phyloP scores from a whole-genome alignment of 305 asterid genomes.

The Fraxinus greggii region DNA sequence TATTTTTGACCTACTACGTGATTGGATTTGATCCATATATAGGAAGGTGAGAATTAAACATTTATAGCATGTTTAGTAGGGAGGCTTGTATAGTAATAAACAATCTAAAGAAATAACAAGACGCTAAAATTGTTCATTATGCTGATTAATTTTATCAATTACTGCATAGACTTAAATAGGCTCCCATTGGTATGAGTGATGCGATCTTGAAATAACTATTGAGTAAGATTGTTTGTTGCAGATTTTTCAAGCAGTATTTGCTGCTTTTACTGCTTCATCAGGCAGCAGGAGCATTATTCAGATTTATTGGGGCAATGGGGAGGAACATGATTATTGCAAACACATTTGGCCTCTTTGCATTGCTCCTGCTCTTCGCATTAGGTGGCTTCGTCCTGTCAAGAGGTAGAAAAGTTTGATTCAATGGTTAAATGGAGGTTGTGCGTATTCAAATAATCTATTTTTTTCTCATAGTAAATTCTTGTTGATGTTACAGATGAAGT shows the following conservation, averaged over 20 bases:
- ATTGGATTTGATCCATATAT: conserved; percentile 37
- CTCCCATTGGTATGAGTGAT: background rate
- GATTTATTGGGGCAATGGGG: conserved; percentile 60
- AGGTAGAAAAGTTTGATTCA: conserved; percentile 30
- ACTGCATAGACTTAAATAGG: background rate
- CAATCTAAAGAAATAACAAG: background rate
- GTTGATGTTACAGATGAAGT: conserved; percentile 48
- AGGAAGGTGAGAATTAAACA: conserved; percentile 25
- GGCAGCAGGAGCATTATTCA: conserved; percentile 51
- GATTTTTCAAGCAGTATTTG: conserved; percentile 55
- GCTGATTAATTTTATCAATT: background rate
- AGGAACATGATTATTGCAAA: conserved; percentile 65
- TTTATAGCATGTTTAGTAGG: background rate
- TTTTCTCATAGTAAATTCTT: conserved; percentile 18
- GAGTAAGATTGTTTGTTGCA: conserved; percentile 22
- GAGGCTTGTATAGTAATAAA: background rate
- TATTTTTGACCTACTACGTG: conserved; percentile 33
- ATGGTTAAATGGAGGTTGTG: background rate
- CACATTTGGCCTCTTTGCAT: conserved; percentile 68
- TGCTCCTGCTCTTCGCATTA: conserved; percentile 54
- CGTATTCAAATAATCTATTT: background rate
- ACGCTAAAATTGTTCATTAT: background rate
- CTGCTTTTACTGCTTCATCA: conserved; percentile 46
- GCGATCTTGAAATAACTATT: conserved; percentile 7
- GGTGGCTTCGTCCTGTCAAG: conserved; percentile 69